Evolutionary conservation across 305 asterid genomes (phyloP).

Genomic region (Solanum hybrid): DNA sequence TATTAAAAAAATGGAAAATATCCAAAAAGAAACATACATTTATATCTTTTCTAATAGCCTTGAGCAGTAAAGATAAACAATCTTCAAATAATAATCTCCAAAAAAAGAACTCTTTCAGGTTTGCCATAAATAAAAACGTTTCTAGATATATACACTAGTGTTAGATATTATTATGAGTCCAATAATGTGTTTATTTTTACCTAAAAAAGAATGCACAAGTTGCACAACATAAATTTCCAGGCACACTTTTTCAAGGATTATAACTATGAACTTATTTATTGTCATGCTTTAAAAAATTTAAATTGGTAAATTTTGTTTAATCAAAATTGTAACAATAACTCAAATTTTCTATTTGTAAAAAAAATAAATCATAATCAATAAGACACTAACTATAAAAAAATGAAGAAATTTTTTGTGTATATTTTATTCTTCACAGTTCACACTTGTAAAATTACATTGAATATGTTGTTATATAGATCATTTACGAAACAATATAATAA

Average conservation of each 20-base stretch:
- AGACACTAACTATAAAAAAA: neutral
- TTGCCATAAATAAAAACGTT: neutral
- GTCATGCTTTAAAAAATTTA: neutral
- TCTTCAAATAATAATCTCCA: neutral
- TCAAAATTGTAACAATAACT: neutral
- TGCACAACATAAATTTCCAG: neutral
- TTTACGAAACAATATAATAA: too few relatives aligned
- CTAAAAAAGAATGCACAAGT: neutral
- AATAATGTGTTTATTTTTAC: neutral
- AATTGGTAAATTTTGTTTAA: neutral
- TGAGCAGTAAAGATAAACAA: neutral
- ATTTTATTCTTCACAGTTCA: neutral
- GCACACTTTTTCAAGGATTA: neutral
- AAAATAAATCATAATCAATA: neutral
- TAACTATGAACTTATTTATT: neutral
- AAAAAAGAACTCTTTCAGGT: neutral
- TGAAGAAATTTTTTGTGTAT: neutral
- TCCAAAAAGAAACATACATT: neutral
- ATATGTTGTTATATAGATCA: too few relatives aligned
- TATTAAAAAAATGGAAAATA: too few relatives aligned
- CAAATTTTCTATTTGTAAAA: neutral
- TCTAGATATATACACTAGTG: neutral
- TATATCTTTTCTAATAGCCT: neutral
- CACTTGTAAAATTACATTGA: neutral
- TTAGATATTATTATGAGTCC: neutral